Base-by-base conservation (phyloP, 2,329 filamentous ascomycete species). In the Neodidymelliopsis sp. region DNA sequence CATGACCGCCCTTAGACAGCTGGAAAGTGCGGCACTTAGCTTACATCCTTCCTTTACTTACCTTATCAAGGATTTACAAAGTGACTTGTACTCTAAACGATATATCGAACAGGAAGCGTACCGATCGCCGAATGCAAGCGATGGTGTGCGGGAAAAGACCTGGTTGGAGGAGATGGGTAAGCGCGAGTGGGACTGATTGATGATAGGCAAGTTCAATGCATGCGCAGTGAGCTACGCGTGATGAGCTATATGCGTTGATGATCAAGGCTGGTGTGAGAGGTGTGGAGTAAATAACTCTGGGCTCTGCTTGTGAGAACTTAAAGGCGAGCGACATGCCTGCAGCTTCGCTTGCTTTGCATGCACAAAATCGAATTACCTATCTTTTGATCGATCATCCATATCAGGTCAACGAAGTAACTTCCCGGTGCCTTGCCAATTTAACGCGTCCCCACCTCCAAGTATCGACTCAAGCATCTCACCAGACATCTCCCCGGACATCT, bases 41-140 rank as follows among this genome's bases (percentile, higher is more conserved):
- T 22, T 19, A 19, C 16, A 28, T 13, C 7, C 18, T 38, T 35
- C 34, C 28, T 29, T 29, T 30, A 29, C 43, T 47, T 40, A 40
- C 43, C 13, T 11, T 23, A 28, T 47, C n/a, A 16, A 35, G 43
- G 10, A 28, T 22, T 12, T 5, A 27, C 18, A 47, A 39, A 9
- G 7, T 35, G 29, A 16, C 34, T 35, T 30, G n/a, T n/a, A n/a
- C n/a, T 39, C n/a, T 22, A 34, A n/a, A 39, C 29, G 29, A 18
- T 27, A 24, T 11, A 2, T 23, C 11, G 11, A 19, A 25, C 10
- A 8, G 15, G 7, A 34, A 10, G 9, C 16, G 6, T 18, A 33
- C 35, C 35, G 36, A 35, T 48, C 24, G 13, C 37, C 36, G 24
- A 22, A 20, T 48, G 37, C 9, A 11, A 6, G 6, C 11, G 33